A percentile compares a stretch with the other conserved stretches of the same genome.
These are phyloP conservation scores for Conringia planisiliqua DNA, from an alignment of 345 rosid genomes.

Conservation along the genomic window DNA sequence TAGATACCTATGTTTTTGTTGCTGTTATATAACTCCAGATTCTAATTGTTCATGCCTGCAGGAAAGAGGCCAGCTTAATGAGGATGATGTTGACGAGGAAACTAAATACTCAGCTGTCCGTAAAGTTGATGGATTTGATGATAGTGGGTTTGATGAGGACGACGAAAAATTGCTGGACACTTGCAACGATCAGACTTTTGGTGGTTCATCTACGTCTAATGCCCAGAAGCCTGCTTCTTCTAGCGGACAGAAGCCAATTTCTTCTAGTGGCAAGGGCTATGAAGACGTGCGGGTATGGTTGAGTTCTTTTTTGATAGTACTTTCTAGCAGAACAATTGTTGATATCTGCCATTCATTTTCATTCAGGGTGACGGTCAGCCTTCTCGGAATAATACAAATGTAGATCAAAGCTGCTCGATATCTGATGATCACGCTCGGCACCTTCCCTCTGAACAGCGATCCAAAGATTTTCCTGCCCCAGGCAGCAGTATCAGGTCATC, in stretches of 20 bases:
- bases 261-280: conserved; percentile 42
- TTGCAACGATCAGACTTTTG: conserved; percentile 56
- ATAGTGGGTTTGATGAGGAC: conserved; percentile 72
- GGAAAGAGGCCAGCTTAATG: conserved; percentile 86
- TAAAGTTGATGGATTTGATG: conserved; percentile 54
- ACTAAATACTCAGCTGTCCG: conserved; percentile 75
- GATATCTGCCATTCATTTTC: conserved; percentile 13
- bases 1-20: neutral
- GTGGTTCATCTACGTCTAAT: conserved; percentile 44
- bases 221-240: conserved; percentile 36
- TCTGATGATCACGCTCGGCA: conserved; percentile 43
- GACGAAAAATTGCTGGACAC: conserved; percentile 62
- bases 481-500: conserved; percentile 56
- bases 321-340: neutral
- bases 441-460: conserved; percentile 42
- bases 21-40: neutral
- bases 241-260: conserved; percentile 33
- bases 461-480: conserved; percentile 36
- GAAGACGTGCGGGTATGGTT: conserved; percentile 37
- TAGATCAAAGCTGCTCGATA: conserved; percentile 36
- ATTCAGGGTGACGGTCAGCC: conserved; percentile 56
- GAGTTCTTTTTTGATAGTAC: conserved; percentile 13
- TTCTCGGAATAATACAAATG: conserved; percentile 37
- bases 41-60: conserved; percentile 33
- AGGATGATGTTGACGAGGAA: conserved; percentile 75